Conservation (phyloP, 2,329 filamentous ascomycete genomes). For the Penicillium sp. region DNA sequence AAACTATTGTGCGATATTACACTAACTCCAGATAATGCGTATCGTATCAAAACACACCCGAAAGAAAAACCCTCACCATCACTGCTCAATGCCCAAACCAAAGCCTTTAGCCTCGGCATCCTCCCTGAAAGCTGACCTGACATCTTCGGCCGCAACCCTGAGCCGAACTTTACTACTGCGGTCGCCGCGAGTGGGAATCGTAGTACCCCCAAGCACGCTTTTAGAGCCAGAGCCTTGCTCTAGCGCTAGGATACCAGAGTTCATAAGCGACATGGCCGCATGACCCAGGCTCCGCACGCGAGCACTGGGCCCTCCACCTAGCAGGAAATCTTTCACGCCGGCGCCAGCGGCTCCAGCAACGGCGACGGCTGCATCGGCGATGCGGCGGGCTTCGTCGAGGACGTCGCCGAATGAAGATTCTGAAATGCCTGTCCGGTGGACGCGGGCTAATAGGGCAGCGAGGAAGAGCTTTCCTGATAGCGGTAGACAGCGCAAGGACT, state of each 20-base stretch:
- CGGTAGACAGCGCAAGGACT: slow-evolving; percentile 78
- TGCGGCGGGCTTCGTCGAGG: slow-evolving; percentile 75
- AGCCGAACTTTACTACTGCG: slow-evolving; percentile 83
- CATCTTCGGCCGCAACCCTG: slow-evolving; percentile 84
- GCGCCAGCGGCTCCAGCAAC: slow-evolving; percentile 53
- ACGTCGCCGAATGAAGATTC: slow-evolving; percentile 90
- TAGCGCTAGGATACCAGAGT: slow-evolving; percentile 81
- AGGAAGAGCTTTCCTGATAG: slow-evolving; percentile 82
- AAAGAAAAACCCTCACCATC: neutral
- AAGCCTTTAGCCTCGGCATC: slow-evolving; percentile 82
- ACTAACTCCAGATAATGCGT: slow-evolving; percentile 14
- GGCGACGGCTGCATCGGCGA: slow-evolving; percentile 50
- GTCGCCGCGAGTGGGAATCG: slow-evolving; percentile 66
- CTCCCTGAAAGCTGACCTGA: slow-evolving; percentile 81
- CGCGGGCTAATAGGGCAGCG: slow-evolving; percentile 73
- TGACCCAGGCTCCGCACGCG: slow-evolving; percentile 61
- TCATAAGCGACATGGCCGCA: slow-evolving; percentile 78
- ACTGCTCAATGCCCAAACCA: slow-evolving; percentile 55
- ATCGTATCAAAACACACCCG: neutral
- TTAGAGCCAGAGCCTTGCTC: slow-evolving; percentile 51
- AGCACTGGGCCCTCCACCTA: slow-evolving; percentile 43
- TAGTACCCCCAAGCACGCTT: slow-evolving; percentile 36
- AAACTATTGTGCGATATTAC: slow-evolving; percentile 4
- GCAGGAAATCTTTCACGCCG: slow-evolving; percentile 61
- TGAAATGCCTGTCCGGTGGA: slow-evolving; percentile 76